Evolutionary conservation across 352 stramenopile species (phyloP).

Genomic region (Vaucheria bursata): DNA sequence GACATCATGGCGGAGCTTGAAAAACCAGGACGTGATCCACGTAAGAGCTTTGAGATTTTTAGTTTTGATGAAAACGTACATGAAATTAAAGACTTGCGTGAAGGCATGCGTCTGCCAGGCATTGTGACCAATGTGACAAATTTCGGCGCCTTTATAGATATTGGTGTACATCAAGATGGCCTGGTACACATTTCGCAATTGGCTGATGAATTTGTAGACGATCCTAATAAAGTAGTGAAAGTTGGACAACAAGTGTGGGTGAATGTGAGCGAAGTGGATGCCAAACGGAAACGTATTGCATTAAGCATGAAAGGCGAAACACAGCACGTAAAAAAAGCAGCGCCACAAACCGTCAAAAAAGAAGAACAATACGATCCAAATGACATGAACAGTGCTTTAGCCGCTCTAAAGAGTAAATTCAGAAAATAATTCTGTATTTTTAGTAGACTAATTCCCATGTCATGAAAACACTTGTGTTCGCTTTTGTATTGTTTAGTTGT

Average conservation of each 20-base stretch:
- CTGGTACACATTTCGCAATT: not conserved
- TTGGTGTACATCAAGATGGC: not conserved
- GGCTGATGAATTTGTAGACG: not conserved
- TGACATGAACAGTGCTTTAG: too few species aligned
- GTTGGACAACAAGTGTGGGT: not conserved
- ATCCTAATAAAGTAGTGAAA: not conserved
- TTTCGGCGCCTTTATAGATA: not conserved
- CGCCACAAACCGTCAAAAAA: too few species aligned
- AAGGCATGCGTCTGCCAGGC: not conserved
- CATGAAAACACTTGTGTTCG: too few species aligned
- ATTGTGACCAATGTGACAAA: constrained; percentile 3
- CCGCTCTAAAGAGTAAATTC: too few species aligned
- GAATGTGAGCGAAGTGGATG: not conserved
- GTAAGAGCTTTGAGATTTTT: not conserved
- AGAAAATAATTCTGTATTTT: not conserved
- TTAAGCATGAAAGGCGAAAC: not conserved
- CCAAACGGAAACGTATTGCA: not conserved
- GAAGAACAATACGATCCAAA: too few species aligned
- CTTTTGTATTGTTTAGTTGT: too few species aligned
- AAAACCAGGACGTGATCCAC: not conserved
- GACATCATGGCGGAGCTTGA: not conserved
- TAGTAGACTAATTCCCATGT: too few species aligned
- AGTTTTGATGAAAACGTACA: not conserved
- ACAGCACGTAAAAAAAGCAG: too few species aligned
- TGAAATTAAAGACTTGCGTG: not conserved